Conservation (phyloP, 768 basidiomycete genomes). For the Leccinum boreale region DNA sequence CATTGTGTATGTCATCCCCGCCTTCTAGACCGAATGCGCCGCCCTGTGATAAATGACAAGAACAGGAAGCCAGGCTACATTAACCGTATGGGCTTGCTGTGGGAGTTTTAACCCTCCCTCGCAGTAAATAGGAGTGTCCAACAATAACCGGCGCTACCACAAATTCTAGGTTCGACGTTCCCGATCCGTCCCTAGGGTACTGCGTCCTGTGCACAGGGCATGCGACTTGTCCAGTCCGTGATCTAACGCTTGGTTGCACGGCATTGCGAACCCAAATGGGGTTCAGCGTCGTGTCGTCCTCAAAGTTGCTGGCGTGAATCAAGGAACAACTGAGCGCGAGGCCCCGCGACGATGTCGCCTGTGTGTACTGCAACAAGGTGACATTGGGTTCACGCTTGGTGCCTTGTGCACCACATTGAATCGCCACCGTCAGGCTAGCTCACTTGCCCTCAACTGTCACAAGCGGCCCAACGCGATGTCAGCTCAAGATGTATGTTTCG, state of each 20-base stretch:
- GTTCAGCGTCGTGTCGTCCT: conserved; percentile 5
- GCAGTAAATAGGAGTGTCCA: conserved; percentile 8
- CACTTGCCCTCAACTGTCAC: background rate
- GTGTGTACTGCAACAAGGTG: conserved; percentile 4
- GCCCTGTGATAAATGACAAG: conserved; percentile 8
- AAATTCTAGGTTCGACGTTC: conserved; percentile 11
- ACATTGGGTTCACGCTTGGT: conserved; percentile 13
- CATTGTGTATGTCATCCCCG: conserved; percentile 16
- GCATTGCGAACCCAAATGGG: conserved; percentile 15
- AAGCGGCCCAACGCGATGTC: conserved; percentile 13
- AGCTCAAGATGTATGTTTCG: background rate
- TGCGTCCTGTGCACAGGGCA: conserved; percentile 7
- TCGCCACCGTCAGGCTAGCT: background rate
- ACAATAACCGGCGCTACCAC: conserved; percentile 12
- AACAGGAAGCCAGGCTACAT: conserved; percentile 10
- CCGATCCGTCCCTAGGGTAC: conserved; percentile 10
- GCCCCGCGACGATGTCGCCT: background rate
- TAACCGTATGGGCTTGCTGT: conserved; percentile 18
- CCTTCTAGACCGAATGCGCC: conserved; percentile 10
- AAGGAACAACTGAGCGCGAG: background rate
- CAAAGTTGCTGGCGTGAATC: conserved; percentile 8
- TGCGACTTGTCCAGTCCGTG: background rate
- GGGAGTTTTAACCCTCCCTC: conserved; percentile 6
- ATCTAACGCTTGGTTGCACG: conserved; percentile 4
- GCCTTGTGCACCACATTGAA: conserved; percentile 5